phyloP scores from a whole-genome alignment of 176 grass and related monocot species.

The Musa troglodytarum region DNA sequence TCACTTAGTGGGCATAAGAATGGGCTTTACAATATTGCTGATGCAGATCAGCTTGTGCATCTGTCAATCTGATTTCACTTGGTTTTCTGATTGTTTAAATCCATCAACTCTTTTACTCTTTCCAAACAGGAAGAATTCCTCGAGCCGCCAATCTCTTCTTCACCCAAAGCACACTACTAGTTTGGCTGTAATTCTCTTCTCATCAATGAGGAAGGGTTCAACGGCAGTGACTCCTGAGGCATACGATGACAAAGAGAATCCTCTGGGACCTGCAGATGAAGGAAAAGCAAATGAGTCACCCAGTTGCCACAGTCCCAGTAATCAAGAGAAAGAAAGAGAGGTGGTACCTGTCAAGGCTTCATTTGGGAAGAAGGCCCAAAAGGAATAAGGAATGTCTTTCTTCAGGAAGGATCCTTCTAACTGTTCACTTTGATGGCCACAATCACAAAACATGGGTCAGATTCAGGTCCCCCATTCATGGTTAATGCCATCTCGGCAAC shows the following conservation, averaged over 20 bases:
- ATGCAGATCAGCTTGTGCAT: background rate
- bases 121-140: conserved; percentile 76
- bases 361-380: conserved; percentile 84
- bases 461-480: background rate
- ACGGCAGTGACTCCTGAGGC: conserved; percentile 56
- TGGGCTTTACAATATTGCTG: conserved; percentile 16
- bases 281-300: too few relatives aligned
- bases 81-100: too few relatives aligned
- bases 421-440: conserved; percentile 31
- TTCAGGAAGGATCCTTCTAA: conserved; percentile 78
- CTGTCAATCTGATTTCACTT: background rate
- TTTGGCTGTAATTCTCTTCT: conserved; percentile 60
- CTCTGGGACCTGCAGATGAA: conserved; percentile 66
- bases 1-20: background rate
- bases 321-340: background rate
- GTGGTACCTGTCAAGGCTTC: conserved; percentile 62
- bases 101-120: conserved; percentile 22
- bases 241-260: conserved; percentile 69
- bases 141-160: conserved; percentile 83
- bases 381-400: conserved; percentile 58
- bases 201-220: conserved; percentile 83
- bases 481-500: background rate
- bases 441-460: background rate
- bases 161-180: conserved; percentile 77
- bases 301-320: too few relatives aligned